Evolutionary conservation across 371 early-diverging fungal species (phyloP), one percentile per base, ranked within the genome.

Genomic region (Haplosporangium sp.): DNA sequence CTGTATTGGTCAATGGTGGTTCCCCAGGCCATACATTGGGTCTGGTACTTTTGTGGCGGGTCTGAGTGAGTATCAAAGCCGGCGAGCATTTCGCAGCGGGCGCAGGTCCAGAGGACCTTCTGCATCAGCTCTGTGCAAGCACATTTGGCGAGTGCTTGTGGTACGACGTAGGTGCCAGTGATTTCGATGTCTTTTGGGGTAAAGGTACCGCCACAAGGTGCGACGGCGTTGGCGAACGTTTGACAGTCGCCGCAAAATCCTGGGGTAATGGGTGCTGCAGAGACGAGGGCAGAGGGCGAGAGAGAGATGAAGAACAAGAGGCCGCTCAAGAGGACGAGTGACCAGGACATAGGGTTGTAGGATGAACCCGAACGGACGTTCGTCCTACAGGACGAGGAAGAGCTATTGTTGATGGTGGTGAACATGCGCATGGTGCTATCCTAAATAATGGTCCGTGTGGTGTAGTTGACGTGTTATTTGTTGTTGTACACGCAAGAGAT

Each of bases 171-270:
- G 6, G 23, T 29, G 23, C 70, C 70, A 11, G 47, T 51, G 55
- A 70, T 62, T 47, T 62, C 51, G 56, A 75, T 65, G 20, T 66
- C 59, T 3, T 45, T 52, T 0, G 21, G 8, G 14, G 42, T 29
- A 41, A 75, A 75, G 1, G 76, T 59, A 12, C 47, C 69, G 6
- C 76, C 70, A 20, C 76, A 75, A 11, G 67, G 66, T 16, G 45
- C 12, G 12, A 75, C 43, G n/a, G 70, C 76, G 11, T 43, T 42
- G n/a, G 70, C 70, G 37, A 58, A 75, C 5, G 76, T 75, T 52
- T 75, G 67, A 45, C 76, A 75, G 40, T 75, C 76, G 21, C 62
- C 59, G 51, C 70, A 69, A 60, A 75, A 75, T 2, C 76, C 76
- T 6, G 64, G 5, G 3, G 51, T 12, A 10, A 10, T n/a, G 14